phyloP scores from a whole-genome alignment of 176 grass and related monocot species.

The Oryza australiensis region DNA sequence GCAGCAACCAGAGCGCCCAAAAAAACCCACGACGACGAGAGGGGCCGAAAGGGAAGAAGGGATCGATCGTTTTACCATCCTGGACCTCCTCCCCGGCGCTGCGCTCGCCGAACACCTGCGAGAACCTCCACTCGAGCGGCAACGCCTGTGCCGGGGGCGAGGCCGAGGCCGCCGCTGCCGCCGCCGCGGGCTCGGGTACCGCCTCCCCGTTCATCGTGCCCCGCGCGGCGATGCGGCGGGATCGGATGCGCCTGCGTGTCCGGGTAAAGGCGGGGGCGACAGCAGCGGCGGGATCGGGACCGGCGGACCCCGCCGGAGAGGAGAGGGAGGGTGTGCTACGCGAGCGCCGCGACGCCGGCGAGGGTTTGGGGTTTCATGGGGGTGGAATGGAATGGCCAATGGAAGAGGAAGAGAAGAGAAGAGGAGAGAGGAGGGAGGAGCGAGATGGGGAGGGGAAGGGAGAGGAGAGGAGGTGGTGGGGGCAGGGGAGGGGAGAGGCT shows the following conservation, averaged over 20 bases:
- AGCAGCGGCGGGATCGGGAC: slow-evolving; percentile 19
- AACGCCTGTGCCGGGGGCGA: background rate
- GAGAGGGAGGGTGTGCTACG: background rate
- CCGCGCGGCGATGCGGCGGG: slow-evolving; percentile 22
- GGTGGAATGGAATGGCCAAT: slow-evolving; percentile 34
- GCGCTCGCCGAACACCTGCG: slow-evolving; percentile 88
- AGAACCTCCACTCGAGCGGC: slow-evolving; percentile 79
- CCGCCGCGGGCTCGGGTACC: slow-evolving; percentile 37
- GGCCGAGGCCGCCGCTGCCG: slow-evolving; percentile 29
- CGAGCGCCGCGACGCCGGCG: slow-evolving; percentile 44
- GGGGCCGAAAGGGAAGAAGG: background rate
- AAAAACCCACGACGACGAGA: background rate
- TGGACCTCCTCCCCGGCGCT: slow-evolving; percentile 80
- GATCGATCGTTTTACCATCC: slow-evolving; percentile 68
- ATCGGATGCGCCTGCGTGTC: slow-evolving; percentile 26
- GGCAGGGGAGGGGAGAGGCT: background rate
- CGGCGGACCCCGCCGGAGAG: background rate
- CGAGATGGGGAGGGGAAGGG: background rate
- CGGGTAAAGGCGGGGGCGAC: background rate
- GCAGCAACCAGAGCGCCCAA: slow-evolving; percentile 13
- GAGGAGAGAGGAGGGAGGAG: background rate
- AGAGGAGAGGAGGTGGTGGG: background rate
- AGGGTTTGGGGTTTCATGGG: slow-evolving; percentile 63
- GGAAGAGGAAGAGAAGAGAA: slow-evolving; percentile 16
- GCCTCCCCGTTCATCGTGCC: slow-evolving; percentile 43